Evolutionary conservation across 257 asterid genomes (phyloP), one percentile per base, ranked within the genome.

Genomic region (Echites panduratus): DNA sequence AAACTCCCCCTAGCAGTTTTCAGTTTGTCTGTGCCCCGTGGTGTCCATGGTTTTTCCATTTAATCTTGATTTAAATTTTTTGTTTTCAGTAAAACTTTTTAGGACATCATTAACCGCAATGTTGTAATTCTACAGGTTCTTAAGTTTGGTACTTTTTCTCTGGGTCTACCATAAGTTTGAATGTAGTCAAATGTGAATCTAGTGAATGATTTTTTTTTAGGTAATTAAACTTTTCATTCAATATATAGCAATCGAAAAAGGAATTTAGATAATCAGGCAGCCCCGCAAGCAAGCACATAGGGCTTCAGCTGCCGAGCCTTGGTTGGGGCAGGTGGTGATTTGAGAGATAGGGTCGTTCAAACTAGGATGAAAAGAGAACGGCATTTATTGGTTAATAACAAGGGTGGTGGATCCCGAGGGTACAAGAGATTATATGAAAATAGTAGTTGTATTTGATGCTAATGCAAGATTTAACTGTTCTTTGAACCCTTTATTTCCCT

Each of bases 301-400:
- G 13, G 66, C 40, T 26, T 6, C 40, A n/a, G 26, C 59, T 4
- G 63, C 35, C 16, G 32, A 62, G 45, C 67, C 3, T 16, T 20
- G 67, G 45, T 32, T 62, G 67, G 44, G 44, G 44, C 67, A 50
- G 24, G 14, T 47, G 44, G 29, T 44, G 27, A 20, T 12, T 32
- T 38, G 32, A 38, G n/a, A 27, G 10, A 45, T 0, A 59, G 22
- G 24, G 35, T 12, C 0, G 29, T 8, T 26, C 47, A 53, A 43
- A 41, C 52, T 43, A 13, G 32, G 65, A 70, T 17, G 16, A 22
- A 57, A 11, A 0, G 11, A 4, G 10, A 24, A 26, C 0, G 69
- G 69, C 73, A 19, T 10, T 41, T 76, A 68, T 49, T 70, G 66
- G 62, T 70, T n/a, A n/a, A n/a, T 58, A 53, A 24, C 48, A 16